A percentile compares a stretch with the other conserved stretches of the same genome.
Conservation (phyloP, 83 land plant genomes). For the Picea engelmannii region DNA sequence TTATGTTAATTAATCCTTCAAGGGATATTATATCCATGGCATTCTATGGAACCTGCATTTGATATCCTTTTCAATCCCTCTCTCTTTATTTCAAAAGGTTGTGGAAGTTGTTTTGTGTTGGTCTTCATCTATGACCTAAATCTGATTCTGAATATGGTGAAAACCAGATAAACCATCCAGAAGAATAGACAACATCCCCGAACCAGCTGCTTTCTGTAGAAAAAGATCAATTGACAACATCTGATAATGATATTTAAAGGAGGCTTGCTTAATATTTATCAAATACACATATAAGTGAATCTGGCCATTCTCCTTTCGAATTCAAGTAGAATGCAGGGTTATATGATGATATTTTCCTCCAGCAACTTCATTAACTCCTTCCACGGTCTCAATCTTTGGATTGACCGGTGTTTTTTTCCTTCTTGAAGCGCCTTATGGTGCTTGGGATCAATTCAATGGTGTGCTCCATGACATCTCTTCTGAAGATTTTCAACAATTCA, state of each 20-base stretch:
- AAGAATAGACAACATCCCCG: background rate
- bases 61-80: background rate
- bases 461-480: too few relatives aligned
- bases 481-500: too few relatives aligned
- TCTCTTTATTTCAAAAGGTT: background rate
- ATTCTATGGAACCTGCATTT: background rate
- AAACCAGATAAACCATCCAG: background rate
- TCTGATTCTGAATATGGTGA: background rate
- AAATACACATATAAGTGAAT: too few relatives aligned
- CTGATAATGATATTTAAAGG: background rate
- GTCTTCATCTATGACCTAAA: background rate
- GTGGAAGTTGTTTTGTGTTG: background rate
- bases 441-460: too few relatives aligned
- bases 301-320: background rate
- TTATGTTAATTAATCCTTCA: background rate
- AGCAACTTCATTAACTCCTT: background rate
- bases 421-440: too few relatives aligned
- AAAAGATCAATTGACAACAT: background rate
- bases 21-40: background rate
- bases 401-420: too few relatives aligned
- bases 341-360: background rate
- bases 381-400: background rate
- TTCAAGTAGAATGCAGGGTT: constrained; percentile 1
- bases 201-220: background rate
- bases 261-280: background rate